phyloP scores from a whole-genome alignment of 257 asterid genomes.

The Avicennia marina region DNA sequence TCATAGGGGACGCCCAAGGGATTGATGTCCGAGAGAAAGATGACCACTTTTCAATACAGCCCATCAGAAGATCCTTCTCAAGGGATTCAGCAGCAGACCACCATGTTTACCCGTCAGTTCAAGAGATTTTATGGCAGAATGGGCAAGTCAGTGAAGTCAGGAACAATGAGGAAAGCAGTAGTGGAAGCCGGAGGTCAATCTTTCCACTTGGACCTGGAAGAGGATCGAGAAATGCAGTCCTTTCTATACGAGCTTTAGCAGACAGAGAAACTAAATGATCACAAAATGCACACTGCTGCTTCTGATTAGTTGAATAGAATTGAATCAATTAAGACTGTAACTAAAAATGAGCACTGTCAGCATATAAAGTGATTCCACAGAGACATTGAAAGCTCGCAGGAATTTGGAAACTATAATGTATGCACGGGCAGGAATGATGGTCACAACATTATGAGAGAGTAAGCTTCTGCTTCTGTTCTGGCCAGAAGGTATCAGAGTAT shows the following conservation, averaged over 20 bases:
- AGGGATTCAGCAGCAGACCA: slow-evolving; percentile 81
- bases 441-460: neutral
- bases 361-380: too few relatives aligned
- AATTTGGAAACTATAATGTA: neutral
- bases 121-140: slow-evolving; percentile 46
- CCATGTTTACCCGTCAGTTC: slow-evolving; percentile 48
- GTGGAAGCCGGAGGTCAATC: slow-evolving; percentile 60
- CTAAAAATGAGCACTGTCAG: too few relatives aligned
- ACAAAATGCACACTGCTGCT: neutral
- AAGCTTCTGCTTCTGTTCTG: too few relatives aligned
- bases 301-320: too few relatives aligned
- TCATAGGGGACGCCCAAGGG: slow-evolving; percentile 84
- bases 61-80: slow-evolving; percentile 80
- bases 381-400: neutral
- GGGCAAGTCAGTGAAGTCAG: slow-evolving; percentile 28
- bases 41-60: slow-evolving; percentile 48
- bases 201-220: slow-evolving; percentile 69
- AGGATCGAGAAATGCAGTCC: slow-evolving; percentile 57
- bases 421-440: slow-evolving; percentile 8
- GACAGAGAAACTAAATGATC: too few relatives aligned
- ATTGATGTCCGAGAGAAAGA: slow-evolving; percentile 47
- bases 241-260: slow-evolving; percentile 37
- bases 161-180: slow-evolving; percentile 44
- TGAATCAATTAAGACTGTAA: too few relatives aligned
- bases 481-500: too few relatives aligned